These are phyloP conservation scores for Curvularia hawaiiensis DNA, from an alignment of 2,329 filamentous ascomycete genomes.

Conservation along the genomic window DNA sequence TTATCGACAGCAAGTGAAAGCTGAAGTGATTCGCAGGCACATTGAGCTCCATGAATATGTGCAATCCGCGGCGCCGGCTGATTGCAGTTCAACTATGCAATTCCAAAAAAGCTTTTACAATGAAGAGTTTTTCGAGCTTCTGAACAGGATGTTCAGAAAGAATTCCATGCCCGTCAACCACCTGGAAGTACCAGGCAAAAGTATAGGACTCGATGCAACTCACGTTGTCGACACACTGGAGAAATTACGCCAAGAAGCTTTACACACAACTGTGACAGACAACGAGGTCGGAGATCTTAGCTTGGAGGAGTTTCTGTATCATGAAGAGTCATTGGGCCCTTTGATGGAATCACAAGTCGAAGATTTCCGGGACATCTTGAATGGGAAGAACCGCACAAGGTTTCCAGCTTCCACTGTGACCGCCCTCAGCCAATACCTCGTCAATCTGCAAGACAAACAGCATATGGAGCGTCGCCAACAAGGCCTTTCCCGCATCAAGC, in stretches of 20 bases:
- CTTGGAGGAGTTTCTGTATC: neutral
- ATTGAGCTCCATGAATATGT: conserved; percentile 5
- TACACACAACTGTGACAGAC: neutral
- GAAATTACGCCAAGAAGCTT: neutral
- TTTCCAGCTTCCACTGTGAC: conserved; percentile 16
- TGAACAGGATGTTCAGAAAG: neutral
- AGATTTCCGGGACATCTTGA: conserved; percentile 1
- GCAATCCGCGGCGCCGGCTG: neutral
- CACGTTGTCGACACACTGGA: neutral
- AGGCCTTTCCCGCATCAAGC: conserved; percentile 25
- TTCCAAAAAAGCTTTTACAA: neutral
- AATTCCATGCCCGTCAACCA: neutral
- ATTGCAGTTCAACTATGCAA: neutral
- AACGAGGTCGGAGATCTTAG: neutral
- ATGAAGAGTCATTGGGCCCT: neutral
- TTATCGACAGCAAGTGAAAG: conserved; percentile 8
- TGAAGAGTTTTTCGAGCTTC: neutral
- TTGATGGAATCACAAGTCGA: neutral
- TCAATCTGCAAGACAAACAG: conserved; percentile 22
- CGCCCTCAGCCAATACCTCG: conserved; percentile 13
- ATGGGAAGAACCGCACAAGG: conserved; percentile 4
- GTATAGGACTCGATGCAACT: neutral
- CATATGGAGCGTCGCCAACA: conserved; percentile 13
- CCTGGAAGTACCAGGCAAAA: neutral
- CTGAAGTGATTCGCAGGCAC: conserved; percentile 10